Base-by-base conservation (phyloP, 495 filamentous ascomycete genomes). In the Podospora australis region DNA sequence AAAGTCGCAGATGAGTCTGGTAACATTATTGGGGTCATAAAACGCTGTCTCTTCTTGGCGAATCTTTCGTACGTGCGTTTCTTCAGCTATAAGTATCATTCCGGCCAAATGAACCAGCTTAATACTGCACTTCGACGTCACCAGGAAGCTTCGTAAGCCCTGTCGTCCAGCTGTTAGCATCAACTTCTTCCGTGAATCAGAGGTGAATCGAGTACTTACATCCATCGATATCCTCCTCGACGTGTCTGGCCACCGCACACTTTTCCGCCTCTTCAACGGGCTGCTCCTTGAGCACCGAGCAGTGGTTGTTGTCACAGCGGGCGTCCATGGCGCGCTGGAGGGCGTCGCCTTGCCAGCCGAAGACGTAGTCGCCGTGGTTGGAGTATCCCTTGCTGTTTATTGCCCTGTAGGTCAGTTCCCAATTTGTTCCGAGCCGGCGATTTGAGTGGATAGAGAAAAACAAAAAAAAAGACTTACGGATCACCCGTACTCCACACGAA, bases 311-410 rank as follows among this genome's bases (percentile, higher is more conserved):
- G 39, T 46, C 57, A 50, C 70, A 73, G 13, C 55, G 54, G 34
- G 39, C 39, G 16, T 42, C 39, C 19, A 42, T 23, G 16, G 39
- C 39, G 6, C 39, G 20, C 39, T 42, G 39, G 2, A 88, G 75
- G 48, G 73, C 65, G 10, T 67, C 54, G 11, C 69, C 67, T 54
- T 87, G 73, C 85, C 85, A 90, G 46, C 85, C 85, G 58, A 84
- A 84, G 44, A 88, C 62, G 67, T 87, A 88, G 65, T 88, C 84
- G 39, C 79, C 83, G 61, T 88, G 84, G 39, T 60, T 55, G 13
- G 65, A 62, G 23, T 65, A 54, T 24, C 67, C 67, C 29, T 52
- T 64, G 5, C 6, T n/a, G n/a, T n/a, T n/a, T n/a, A n/a, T n/a
- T n/a, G n/a, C 30, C 11, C 30, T 13, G 11, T 16, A 34, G 11